Evolutionary conservation across 352 stramenopile genomes (phyloP).

Genomic region (Pythium guiyangense): DNA sequence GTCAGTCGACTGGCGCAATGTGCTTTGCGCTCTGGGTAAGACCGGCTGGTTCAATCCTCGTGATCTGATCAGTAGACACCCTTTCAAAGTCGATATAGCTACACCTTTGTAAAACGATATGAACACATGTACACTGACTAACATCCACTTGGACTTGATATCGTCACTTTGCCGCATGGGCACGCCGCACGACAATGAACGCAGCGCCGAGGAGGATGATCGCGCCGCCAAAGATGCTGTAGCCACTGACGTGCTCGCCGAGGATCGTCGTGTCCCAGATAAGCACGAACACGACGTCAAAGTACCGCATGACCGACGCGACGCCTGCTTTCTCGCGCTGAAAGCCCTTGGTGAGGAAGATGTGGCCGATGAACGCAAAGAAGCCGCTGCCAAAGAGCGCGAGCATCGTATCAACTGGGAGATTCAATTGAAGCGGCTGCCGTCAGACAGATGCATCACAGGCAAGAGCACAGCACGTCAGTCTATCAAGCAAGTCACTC

Average conservation of each 20-base stretch:
- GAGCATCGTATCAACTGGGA: slow-evolving; percentile 22
- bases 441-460: background rate
- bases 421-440: slow-evolving; percentile 8
- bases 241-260: slow-evolving; percentile 46
- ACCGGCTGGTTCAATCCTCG: background rate
- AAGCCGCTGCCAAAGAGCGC: slow-evolving; percentile 36
- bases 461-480: too few relatives aligned
- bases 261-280: slow-evolving; percentile 43
- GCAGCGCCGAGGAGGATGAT: slow-evolving; percentile 53
- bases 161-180: background rate
- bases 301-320: slow-evolving; percentile 63
- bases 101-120: background rate
- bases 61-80: background rate
- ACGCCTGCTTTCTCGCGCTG: slow-evolving; percentile 58
- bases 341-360: slow-evolving; percentile 55
- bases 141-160: too few relatives aligned
- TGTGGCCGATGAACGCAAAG: slow-evolving; percentile 43
- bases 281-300: slow-evolving; percentile 70
- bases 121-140: too few relatives aligned
- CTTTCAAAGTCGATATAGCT: background rate
- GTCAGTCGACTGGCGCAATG: too few relatives aligned
- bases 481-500: background rate
- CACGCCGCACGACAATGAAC: slow-evolving; percentile 41
- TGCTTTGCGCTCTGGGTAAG: background rate
- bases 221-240: slow-evolving; percentile 46